Evolutionary conservation across 768 basidiomycete species (phyloP).

Genomic region (Psilocybe subaeruginosa): DNA sequence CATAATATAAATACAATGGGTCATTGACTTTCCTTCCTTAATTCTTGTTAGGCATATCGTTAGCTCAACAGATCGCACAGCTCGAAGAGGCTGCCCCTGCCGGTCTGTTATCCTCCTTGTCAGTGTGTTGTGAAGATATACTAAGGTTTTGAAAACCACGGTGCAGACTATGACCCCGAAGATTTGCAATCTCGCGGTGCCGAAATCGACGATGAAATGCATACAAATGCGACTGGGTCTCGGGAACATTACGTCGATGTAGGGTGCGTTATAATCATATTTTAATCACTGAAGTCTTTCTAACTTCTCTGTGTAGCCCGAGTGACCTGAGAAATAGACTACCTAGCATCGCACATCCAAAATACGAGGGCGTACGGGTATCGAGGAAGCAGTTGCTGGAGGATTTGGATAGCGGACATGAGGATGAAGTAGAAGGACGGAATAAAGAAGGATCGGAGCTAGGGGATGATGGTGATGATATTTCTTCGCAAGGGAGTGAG

Average conservation of each 20-base stretch:
- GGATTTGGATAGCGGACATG: slow-evolving; percentile 36
- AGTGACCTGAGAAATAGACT: slow-evolving; percentile 70
- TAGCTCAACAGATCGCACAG: slow-evolving; percentile 82
- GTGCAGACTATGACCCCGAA: slow-evolving; percentile 76
- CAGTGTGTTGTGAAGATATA: background rate
- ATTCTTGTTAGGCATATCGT: slow-evolving; percentile 48
- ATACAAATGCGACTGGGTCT: slow-evolving; percentile 34
- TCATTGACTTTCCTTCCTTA: background rate
- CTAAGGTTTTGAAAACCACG: background rate
- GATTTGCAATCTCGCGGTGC: slow-evolving; percentile 57
- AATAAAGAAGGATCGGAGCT: slow-evolving; percentile 21
- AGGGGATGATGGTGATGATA: slow-evolving; percentile 19
- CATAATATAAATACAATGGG: background rate
- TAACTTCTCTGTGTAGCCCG: slow-evolving; percentile 43
- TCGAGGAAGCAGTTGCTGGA: slow-evolving; percentile 62
- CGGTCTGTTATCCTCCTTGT: slow-evolving; percentile 46
- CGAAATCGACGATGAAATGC: slow-evolving; percentile 43
- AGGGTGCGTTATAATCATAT: slow-evolving; percentile 52
- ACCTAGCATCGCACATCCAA: slow-evolving; percentile 70
- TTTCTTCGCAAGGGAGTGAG: slow-evolving; percentile 17
- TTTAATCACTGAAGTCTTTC: background rate
- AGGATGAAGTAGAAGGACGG: slow-evolving; percentile 29
- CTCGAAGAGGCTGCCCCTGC: slow-evolving; percentile 72
- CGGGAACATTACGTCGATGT: slow-evolving; percentile 87
- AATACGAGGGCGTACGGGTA: slow-evolving; percentile 74